A percentile compares a stretch with the other conserved stretches of the same genome.
These are phyloP conservation scores for Chiua virens DNA, from an alignment of 768 basidiomycete genomes.

Conservation along the genomic window DNA sequence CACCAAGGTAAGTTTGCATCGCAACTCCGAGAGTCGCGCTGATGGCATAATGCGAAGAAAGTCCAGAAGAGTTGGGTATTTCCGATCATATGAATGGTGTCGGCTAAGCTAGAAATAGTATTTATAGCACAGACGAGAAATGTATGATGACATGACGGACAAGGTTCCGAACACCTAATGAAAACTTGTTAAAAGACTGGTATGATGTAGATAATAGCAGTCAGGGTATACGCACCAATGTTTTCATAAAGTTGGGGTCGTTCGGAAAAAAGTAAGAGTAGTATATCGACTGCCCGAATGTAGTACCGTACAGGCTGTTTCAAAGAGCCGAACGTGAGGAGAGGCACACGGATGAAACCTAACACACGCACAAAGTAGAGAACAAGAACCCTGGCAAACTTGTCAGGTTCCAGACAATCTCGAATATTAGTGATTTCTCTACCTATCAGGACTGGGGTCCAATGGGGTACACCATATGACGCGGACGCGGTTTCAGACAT, in stretches of 20 bases:
- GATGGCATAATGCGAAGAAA: constrained; percentile 5
- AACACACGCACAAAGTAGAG: constrained; percentile 1
- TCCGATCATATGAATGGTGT: constrained; percentile 6
- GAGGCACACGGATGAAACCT: too few relatives aligned
- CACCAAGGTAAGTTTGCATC: constrained; percentile 2
- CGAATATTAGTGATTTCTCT: not conserved
- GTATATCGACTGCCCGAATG: constrained; percentile 9
- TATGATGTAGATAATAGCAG: too few relatives aligned
- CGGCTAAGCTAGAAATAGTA: not conserved
- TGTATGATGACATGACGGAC: not conserved
- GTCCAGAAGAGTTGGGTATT: constrained; percentile 4
- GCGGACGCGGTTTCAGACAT: too few relatives aligned
- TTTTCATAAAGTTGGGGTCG: not conserved
- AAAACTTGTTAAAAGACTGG: too few relatives aligned
- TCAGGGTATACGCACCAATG: too few relatives aligned
- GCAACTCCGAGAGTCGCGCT: not conserved
- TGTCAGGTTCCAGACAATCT: not conserved
- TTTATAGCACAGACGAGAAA: not conserved
- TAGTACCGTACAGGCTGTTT: constrained; percentile 9
- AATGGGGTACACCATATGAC: not conserved
- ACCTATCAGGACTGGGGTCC: constrained; percentile 13
- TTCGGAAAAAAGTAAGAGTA: constrained; percentile 9
- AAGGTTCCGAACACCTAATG: constrained; percentile 2
- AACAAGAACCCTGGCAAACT: not conserved
- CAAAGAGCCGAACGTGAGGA: too few relatives aligned